Conservation (phyloP, 495 filamentous ascomycete genomes). For the Trichocladium uniseriatum region DNA sequence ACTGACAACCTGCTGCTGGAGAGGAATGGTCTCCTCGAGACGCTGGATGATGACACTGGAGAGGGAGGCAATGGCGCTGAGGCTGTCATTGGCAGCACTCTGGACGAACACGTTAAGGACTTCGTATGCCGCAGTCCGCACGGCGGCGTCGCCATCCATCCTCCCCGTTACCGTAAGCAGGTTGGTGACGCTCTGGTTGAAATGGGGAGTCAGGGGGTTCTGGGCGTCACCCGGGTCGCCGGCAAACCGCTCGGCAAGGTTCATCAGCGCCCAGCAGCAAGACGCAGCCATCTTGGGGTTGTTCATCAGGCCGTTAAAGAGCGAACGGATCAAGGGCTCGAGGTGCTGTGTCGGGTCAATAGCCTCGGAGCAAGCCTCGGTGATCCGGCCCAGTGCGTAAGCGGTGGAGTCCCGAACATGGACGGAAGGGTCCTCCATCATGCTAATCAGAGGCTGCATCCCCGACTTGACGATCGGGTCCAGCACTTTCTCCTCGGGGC, state of each 20-base stretch:
- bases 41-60: constrained; percentile 80
- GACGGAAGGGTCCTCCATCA: constrained; percentile 89
- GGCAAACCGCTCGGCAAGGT: constrained; percentile 88
- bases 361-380: constrained; percentile 76
- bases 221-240: constrained; percentile 64
- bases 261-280: constrained; percentile 99
- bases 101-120: constrained; percentile 89
- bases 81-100: constrained; percentile 77
- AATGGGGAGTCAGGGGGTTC: constrained; percentile 84
- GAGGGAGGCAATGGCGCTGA: constrained; percentile 68
- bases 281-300: constrained; percentile 95
- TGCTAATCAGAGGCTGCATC: constrained; percentile 75
- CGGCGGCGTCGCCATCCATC: constrained; percentile 73
- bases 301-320: constrained; percentile 86
- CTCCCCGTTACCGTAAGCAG: constrained; percentile 78
- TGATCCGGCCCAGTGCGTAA: constrained; percentile 91
- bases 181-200: constrained; percentile 80
- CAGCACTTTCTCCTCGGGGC: constrained; percentile 78
- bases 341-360: constrained; percentile 79
- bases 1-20: constrained; percentile 90
- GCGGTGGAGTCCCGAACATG: constrained; percentile 96
- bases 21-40: constrained; percentile 79
- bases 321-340: constrained; percentile 67
- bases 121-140: constrained; percentile 98
- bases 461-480: constrained; percentile 93